Percentiles rank a stretch among this genome's conserved stretches.
phyloP scores from a whole-genome alignment of 495 filamentous ascomycete species.

The Penicillium angulare region DNA sequence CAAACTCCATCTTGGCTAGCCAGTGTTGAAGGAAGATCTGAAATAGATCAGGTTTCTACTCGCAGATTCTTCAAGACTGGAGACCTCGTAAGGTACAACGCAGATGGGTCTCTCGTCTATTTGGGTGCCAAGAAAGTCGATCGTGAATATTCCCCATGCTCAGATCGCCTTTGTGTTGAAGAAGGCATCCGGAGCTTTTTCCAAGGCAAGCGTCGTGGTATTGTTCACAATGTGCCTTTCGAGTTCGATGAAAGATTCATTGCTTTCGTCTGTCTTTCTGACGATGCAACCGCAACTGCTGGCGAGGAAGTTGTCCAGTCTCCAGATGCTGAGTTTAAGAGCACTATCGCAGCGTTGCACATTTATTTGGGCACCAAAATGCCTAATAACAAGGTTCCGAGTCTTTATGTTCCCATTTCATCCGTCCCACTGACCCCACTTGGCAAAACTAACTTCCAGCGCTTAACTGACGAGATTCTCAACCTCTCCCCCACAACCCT shows the following conservation, averaged over 20 bases:
- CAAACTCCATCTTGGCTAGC: constrained; percentile 47
- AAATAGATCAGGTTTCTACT: background rate
- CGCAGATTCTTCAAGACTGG: constrained; percentile 46
- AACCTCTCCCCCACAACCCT: constrained; percentile 12
- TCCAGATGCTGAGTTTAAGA: constrained; percentile 16
- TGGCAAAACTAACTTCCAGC: constrained; percentile 48
- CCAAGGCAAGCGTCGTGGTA: constrained; percentile 13
- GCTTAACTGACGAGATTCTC: constrained; percentile 15
- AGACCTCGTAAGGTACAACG: constrained; percentile 53
- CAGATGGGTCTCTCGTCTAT: constrained; percentile 45
- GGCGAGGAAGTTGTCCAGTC: constrained; percentile 11
- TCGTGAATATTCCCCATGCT: constrained; percentile 45
- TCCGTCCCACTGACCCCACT: constrained; percentile 51
- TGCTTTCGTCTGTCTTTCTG: constrained; percentile 27
- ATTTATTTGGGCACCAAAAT: constrained; percentile 23
- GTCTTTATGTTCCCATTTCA: constrained; percentile 55
- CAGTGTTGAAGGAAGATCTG: background rate
- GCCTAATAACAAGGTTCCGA: constrained; percentile 56
- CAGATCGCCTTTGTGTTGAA: constrained; percentile 51
- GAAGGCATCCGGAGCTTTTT: constrained; percentile 17
- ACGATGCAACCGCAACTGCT: background rate
- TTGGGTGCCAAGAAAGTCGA: constrained; percentile 47
- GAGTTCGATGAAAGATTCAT: constrained; percentile 14
- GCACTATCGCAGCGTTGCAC: constrained; percentile 17
- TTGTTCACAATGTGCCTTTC: constrained; percentile 24